Conservation (phyloP, 257 asterid genomes). For the Solanum sparsipilum region DNA sequence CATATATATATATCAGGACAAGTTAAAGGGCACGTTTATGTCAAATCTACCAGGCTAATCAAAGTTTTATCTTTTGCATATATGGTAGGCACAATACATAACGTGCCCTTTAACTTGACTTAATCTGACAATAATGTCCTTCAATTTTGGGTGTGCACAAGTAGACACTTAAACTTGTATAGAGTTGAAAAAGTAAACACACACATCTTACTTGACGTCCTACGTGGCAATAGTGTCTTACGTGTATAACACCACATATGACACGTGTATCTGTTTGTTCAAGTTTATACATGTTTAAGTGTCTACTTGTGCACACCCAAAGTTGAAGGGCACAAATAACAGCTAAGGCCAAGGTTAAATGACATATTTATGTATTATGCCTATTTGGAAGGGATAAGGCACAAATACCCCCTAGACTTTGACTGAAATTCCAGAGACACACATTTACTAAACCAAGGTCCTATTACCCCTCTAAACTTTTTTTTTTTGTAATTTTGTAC, state of each 20-base stretch:
- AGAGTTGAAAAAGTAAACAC: neutral
- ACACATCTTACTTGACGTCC: neutral
- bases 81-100: neutral
- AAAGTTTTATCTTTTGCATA: neutral
- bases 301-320: neutral
- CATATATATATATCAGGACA: neutral
- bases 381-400: neutral
- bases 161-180: no score
- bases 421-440: no score
- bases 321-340: neutral
- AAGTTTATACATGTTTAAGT: neutral
- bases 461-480: no score
- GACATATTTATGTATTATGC: neutral
- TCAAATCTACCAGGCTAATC: neutral
- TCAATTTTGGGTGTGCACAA: no score
- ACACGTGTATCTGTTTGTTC: accelerated
- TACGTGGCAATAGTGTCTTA: neutral
- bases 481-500: no score
- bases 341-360: neutral
- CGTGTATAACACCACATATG: neutral
- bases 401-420: no score
- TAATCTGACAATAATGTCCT: neutral
- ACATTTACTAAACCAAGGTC: no score
- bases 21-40: neutral
- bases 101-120: neutral